A percentile compares a stretch with the other conserved stretches of the same genome.
Evolutionary conservation across 179 eudicot genomes (phyloP).

Genomic region (Amaranthus tricolor): DNA sequence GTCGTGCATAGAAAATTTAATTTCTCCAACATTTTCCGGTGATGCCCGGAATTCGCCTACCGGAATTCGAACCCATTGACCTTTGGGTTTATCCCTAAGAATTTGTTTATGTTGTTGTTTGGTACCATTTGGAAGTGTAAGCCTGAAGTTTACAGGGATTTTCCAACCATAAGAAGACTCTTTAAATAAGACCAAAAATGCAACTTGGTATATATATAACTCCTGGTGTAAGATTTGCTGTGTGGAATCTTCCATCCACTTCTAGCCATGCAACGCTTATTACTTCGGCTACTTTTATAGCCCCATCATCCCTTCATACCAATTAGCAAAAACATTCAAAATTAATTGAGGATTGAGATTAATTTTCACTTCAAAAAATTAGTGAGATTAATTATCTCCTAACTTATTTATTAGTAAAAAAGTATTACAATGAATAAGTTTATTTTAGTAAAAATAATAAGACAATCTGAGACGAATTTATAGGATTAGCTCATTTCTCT

Average conservation of each 20-base stretch:
- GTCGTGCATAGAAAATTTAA: conserved; percentile 61
- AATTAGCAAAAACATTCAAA: no score
- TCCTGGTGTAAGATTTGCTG: conserved; percentile 43
- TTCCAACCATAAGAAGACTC: conserved; percentile 57
- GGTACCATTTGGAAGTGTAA: conserved; percentile 53
- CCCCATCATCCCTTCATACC: conserved; percentile 43
- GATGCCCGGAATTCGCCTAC: conserved; percentile 48
- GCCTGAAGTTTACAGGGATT: conserved; percentile 58
- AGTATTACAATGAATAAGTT: no score
- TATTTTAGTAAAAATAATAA: no score
- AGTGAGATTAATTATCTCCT: no score
- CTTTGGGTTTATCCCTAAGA: conserved; percentile 49
- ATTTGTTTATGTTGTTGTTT: conserved; percentile 49
- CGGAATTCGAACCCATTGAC: conserved; percentile 56
- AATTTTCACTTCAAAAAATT: no score
- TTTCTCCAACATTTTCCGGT: conserved; percentile 36
- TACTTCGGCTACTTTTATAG: conserved; percentile 46
- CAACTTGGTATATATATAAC: conserved; percentile 48
- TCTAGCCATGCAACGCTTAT: conserved; percentile 71
- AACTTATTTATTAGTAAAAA: no score
- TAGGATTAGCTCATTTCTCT: no score
- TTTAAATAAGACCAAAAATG: conserved; percentile 49
- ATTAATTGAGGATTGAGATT: no score
- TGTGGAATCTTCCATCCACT: conserved; percentile 54
- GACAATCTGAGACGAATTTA: no score